Base-by-base conservation (phyloP, 108 stramenopile species). In the Parietichytrium sp. region DNA sequence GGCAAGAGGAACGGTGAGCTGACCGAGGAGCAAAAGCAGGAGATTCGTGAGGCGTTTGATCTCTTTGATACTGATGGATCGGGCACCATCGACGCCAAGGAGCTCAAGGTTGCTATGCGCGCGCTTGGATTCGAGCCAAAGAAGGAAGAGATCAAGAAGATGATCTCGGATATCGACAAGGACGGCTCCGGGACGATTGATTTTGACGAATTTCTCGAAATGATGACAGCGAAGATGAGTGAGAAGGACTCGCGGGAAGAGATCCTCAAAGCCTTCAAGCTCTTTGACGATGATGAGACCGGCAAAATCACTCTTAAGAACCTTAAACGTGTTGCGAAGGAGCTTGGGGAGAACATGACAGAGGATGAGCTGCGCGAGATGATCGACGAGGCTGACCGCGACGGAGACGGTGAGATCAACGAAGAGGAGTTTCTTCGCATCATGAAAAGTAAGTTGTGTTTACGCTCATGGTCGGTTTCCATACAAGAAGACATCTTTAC, bases 301-400 rank as follows among this genome's bases (percentile, higher is more conserved):
- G 94, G 94, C 38, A 93, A 92, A 83, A 94, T 95, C 78, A 88
- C 91, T 13, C 93, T 94, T 83, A 87, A 90, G 38, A 93, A 95
- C 84, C 86, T 95, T 79, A 95, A 93, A 88, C 90, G 93, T 48
- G 93, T 95, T 49, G 93, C 93, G n/a, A 91, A 91, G 86, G 93
- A 94, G 84, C 89, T 95, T 12, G 94, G 94, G 12, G 94, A 95
- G 85, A 91, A 80, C 81, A 93, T 95, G 84, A 90, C 92, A 8
- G 94, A 95, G 84, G 93, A 95, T 61, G 94, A 95, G 91, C 79
- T 95, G 78, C 93, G 93, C 80, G 93, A 93, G 55, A 93, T 93
- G 92, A 93, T 93, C 72, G 93, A 92, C 82, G 93, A 93, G 80
- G 92, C 93, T 3, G 91, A 91, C 55, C 51, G 90, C 45, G 91